A percentile compares a stretch with the other conserved stretches of the same genome.
These are phyloP conservation scores for Populus tomentosa DNA, from an alignment of 441 rosid genomes.

Conservation along the genomic window DNA sequence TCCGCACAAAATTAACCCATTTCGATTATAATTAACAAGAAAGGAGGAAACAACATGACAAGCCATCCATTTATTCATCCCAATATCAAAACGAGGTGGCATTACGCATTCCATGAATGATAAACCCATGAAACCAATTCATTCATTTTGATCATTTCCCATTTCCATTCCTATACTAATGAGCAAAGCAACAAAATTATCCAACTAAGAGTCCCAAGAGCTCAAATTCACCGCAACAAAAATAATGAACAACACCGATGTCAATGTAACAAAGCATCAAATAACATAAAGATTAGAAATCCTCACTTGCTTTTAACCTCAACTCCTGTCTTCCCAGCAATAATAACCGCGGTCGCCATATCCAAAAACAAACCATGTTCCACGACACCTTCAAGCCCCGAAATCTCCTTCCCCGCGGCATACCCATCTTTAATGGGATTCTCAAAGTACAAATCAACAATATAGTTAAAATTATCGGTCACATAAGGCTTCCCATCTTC, in stretches of 20 bases:
- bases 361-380: constrained; percentile 87
- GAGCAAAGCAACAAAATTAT: neutral
- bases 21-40: neutral
- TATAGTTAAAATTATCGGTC: constrained; percentile 76
- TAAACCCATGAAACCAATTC: neutral
- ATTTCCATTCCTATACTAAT: neutral
- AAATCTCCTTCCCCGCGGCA: constrained; percentile 74
- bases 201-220: neutral
- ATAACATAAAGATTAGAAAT: neutral
- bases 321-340: constrained; percentile 71
- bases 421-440: constrained; percentile 60
- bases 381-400: constrained; percentile 70
- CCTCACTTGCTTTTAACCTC: constrained; percentile 67
- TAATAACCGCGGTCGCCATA: constrained; percentile 82
- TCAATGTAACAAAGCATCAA: neutral
- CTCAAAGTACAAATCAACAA: constrained; percentile 80
- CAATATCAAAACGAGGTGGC: neutral
- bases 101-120: neutral
- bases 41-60: neutral
- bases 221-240: constrained; percentile 5
- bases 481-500: constrained; percentile 68
- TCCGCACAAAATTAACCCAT: neutral
- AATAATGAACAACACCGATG: constrained; percentile 13
- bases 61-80: neutral
- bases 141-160: constrained; percentile 1